These are phyloP conservation scores for Ustilago vetiveriae DNA, from an alignment of 1,284 basidiomycete species.

Conservation along the genomic window DNA sequence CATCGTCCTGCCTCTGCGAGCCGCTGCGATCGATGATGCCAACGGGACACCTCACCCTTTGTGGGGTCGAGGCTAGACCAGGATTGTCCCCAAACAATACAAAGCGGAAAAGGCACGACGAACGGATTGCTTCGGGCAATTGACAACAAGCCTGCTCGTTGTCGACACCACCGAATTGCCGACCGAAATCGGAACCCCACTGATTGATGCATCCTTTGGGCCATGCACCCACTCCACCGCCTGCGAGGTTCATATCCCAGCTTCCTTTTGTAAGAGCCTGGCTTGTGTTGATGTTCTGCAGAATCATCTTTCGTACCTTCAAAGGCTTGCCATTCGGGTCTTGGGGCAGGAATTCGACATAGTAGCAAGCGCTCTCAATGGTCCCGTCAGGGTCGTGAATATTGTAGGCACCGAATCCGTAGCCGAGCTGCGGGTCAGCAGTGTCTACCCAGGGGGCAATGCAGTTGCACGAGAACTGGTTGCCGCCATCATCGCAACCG, in stretches of 20 bases:
- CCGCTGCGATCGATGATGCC: conserved; percentile 37
- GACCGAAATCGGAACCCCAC: conserved; percentile 29
- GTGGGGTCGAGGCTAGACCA: conserved; percentile 11
- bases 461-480: conserved; percentile 28
- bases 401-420: conserved; percentile 41
- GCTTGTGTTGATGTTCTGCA: conserved; percentile 46
- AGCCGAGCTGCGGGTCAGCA: conserved; percentile 19
- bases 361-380: conserved; percentile 33
- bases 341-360: conserved; percentile 16
- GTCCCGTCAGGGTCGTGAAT: conserved; percentile 16
- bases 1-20: conserved; percentile 37
- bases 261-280: conserved; percentile 13
- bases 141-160: conserved; percentile 21
- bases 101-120: conserved; percentile 37
- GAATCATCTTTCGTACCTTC: conserved; percentile 32
- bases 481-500: conserved; percentile 26
- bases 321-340: conserved; percentile 30
- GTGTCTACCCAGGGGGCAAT: conserved; percentile 33
- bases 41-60: conserved; percentile 26
- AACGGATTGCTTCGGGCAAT: conserved; percentile 23
- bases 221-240: conserved; percentile 35
- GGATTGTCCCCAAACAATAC: conserved; percentile 23
- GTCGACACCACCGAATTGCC: conserved; percentile 25
- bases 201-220: conserved; percentile 26
- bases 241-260: conserved; percentile 33